Conservation (phyloP, 2,329 filamentous ascomycete species). For the Stachybotrys echinatus region DNA sequence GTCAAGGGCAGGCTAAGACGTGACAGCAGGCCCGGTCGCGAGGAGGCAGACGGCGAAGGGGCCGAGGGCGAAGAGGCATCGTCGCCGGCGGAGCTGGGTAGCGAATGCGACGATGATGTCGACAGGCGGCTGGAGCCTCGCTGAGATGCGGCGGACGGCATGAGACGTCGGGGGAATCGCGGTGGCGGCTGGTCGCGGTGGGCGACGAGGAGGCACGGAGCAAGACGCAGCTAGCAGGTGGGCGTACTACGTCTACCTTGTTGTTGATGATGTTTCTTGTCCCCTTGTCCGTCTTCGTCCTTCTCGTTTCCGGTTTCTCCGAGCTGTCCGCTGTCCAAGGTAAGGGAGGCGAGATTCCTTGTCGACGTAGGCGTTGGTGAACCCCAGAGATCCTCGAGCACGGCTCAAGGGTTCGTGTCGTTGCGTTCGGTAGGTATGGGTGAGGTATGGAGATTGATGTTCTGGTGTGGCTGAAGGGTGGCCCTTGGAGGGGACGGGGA, state of each 20-base stretch:
- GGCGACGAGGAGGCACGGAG: slow-evolving; percentile 4
- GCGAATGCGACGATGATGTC: slow-evolving; percentile 11
- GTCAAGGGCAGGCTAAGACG: slow-evolving; percentile 46
- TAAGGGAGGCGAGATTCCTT: no score
- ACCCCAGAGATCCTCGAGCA: background rate
- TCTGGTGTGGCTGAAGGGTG: no score
- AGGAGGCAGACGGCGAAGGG: slow-evolving; percentile 13
- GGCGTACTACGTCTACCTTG: background rate
- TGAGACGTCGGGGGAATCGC: slow-evolving; percentile 23
- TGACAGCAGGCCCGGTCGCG: slow-evolving; percentile 40
- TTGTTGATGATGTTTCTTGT: background rate
- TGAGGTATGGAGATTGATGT: no score
- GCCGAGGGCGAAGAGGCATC: slow-evolving; percentile 26
- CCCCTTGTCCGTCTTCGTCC: no score
- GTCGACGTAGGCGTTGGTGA: background rate
- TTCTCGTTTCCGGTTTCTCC: no score
- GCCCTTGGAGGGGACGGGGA: background rate
- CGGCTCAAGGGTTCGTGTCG: background rate
- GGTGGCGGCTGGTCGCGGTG: slow-evolving; percentile 25
- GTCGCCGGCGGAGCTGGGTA: slow-evolving; percentile 18
- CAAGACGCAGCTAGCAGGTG: background rate
- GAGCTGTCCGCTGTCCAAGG: no score
- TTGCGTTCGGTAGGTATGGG: no score
- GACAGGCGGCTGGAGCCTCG: slow-evolving; percentile 12
- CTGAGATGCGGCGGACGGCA: slow-evolving; percentile 12